Percentiles rank a stretch among this genome's conserved stretches.
These are phyloP conservation scores for Mediolabrus comicus DNA, from an alignment of 108 stramenopile species.

Conservation along the genomic window DNA sequence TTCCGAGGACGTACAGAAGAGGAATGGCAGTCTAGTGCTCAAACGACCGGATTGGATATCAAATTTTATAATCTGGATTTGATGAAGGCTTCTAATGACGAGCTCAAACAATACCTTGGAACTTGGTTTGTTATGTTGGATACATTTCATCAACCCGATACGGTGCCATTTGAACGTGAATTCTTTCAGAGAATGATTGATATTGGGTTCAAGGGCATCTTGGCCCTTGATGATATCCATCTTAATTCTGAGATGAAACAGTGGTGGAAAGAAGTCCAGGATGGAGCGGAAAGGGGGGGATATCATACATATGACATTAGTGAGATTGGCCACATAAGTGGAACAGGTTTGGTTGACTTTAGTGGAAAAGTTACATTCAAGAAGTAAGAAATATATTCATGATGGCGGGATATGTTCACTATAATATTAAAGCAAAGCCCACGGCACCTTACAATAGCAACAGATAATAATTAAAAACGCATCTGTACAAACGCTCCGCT, in stretches of 20 bases:
- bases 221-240: slow-evolving; percentile 9
- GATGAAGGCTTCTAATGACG: slow-evolving; percentile 20
- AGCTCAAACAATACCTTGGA: slow-evolving; percentile 6
- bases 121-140: slow-evolving; percentile 40
- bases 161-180: slow-evolving; percentile 35
- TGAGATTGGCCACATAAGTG: slow-evolving; percentile 18
- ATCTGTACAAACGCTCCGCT: too few relatives aligned
- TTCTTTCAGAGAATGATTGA: slow-evolving; percentile 29
- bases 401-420: too few relatives aligned
- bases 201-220: slow-evolving; percentile 7
- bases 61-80: slow-evolving; percentile 33
- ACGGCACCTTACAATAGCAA: too few relatives aligned
- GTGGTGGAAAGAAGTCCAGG: slow-evolving; percentile 33
- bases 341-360: slow-evolving; percentile 31
- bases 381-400: too few relatives aligned
- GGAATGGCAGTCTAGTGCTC: background rate
- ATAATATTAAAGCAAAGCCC: too few relatives aligned
- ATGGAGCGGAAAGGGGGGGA: slow-evolving; percentile 9
- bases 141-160: slow-evolving; percentile 31
- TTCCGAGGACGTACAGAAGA: slow-evolving; percentile 20
- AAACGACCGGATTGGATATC: slow-evolving; percentile 8
- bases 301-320: slow-evolving; percentile 15
- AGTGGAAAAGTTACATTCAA: slow-evolving; percentile 18
- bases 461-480: too few relatives aligned
- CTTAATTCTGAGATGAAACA: slow-evolving; percentile 16